A percentile compares a stretch with the other conserved stretches of the same genome.
These are phyloP conservation scores for Coelastrella sp. DNA, from an alignment of 139 green algal species.

Conservation along the genomic window DNA sequence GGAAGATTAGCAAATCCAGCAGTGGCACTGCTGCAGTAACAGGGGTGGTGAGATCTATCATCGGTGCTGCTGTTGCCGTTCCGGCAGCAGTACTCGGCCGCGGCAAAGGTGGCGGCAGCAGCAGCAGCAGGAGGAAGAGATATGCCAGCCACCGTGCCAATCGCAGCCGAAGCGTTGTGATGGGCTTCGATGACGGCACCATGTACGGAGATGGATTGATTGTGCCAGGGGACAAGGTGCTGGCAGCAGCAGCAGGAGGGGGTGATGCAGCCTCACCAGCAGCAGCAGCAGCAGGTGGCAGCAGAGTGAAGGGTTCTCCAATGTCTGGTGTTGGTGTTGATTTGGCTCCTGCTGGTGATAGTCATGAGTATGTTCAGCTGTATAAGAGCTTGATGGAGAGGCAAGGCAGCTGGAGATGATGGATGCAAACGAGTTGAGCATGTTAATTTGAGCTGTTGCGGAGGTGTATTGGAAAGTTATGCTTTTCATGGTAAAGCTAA, in stretches of 20 bases:
- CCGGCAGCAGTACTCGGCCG: not conserved
- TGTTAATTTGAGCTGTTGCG: no score
- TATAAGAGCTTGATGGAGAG: constrained; percentile 15
- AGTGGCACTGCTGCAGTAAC: not conserved
- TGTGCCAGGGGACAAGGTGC: not conserved
- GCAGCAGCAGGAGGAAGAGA: not conserved
- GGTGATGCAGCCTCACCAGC: no score
- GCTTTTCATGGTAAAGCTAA: no score
- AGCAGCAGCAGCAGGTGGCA: no score
- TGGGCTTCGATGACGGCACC: not conserved
- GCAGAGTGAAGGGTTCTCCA: not conserved
- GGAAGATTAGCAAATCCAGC: no score
- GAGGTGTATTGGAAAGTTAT: no score
- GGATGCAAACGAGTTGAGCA: no score
- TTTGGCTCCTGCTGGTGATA: no score
- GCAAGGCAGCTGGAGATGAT: constrained; percentile 30
- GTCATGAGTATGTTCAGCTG: constrained; percentile 19
- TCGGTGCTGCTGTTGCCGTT: not conserved
- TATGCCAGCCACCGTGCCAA: not conserved
- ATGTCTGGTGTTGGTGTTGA: not conserved
- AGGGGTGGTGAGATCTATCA: not conserved
- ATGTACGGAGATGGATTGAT: not conserved
- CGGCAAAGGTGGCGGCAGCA: not conserved
- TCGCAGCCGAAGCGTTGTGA: not conserved
- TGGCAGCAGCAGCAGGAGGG: not conserved